A percentile compares a stretch with the other conserved stretches of the same genome.
Evolutionary conservation across 768 basidiomycete genomes (phyloP).

Genomic region (Goffeauzyma gilvescens): DNA sequence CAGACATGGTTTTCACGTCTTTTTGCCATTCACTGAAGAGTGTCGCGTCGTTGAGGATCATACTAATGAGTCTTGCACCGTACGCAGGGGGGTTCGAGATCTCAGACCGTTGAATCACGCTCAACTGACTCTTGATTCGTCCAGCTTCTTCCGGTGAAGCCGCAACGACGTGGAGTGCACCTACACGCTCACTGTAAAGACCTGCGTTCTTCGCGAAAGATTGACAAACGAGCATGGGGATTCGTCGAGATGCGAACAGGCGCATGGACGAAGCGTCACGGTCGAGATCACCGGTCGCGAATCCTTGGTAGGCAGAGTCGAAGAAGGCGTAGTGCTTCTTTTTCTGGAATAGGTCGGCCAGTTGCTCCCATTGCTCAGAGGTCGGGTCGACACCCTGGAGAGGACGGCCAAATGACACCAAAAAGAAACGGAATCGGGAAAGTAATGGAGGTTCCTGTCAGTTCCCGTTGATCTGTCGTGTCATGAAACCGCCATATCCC

Average conservation of each 20-base stretch:
- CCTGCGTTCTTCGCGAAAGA: conserved; percentile 60
- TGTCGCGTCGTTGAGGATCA: conserved; percentile 15
- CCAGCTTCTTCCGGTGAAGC: conserved; percentile 42
- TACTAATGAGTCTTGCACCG: conserved; percentile 46
- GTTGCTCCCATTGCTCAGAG: conserved; percentile 58
- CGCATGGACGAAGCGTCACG: conserved; percentile 14
- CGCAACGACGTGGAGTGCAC: conserved; percentile 71
- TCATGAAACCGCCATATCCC: no score
- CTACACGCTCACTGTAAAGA: conserved; percentile 81
- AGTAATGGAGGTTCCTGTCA: no score
- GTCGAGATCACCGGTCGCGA: conserved; percentile 60
- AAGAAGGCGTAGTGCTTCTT: conserved; percentile 78
- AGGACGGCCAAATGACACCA: neutral
- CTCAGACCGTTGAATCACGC: conserved; percentile 17
- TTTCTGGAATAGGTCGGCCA: conserved; percentile 51
- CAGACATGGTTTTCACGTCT: conserved; percentile 77
- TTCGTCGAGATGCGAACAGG: conserved; percentile 10
- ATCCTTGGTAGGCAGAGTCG: conserved; percentile 93
- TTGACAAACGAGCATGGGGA: conserved; percentile 17
- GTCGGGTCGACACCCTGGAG: conserved; percentile 67
- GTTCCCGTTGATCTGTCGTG: no score
- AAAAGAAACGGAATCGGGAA: no score
- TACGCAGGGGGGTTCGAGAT: conserved; percentile 60
- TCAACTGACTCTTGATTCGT: conserved; percentile 49
- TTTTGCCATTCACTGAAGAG: conserved; percentile 20